phyloP scores from a whole-genome alignment of 352 stramenopile genomes.

The Lagenidium sp. region DNA sequence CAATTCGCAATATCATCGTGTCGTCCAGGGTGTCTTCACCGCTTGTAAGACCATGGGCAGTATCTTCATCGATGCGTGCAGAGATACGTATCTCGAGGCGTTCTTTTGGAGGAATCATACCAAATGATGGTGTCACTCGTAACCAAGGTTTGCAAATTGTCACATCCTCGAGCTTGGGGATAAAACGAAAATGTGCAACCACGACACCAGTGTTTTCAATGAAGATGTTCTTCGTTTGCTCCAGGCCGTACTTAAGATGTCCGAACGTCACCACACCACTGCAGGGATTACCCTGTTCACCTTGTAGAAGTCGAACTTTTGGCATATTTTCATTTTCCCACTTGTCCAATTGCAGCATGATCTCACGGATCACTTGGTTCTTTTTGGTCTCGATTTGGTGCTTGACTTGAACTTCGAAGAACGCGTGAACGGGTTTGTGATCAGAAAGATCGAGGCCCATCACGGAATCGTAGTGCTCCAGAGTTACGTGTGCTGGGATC shows the following conservation, averaged over 20 bases:
- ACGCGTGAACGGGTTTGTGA: slow-evolving; percentile 97
- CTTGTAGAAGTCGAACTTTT: slow-evolving; percentile 79
- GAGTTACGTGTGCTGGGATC: slow-evolving; percentile 28
- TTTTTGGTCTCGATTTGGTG: slow-evolving; percentile 90
- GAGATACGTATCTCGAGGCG: slow-evolving; percentile 88
- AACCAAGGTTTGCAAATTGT: slow-evolving; percentile 92
- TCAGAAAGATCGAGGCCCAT: slow-evolving; percentile 94
- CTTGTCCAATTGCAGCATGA: slow-evolving; percentile 93
- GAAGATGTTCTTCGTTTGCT: slow-evolving; percentile 50
- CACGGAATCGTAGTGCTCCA: slow-evolving; percentile 84
- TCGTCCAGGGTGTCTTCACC: slow-evolving; percentile 92
- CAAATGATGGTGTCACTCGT: slow-evolving; percentile 79
- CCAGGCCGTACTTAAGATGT: slow-evolving; percentile 48
- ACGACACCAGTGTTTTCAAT: slow-evolving; percentile 92
- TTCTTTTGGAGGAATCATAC: slow-evolving; percentile 80
- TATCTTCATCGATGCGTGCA: slow-evolving; percentile 84
- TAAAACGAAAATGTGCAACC: slow-evolving; percentile 93
- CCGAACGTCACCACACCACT: slow-evolving; percentile 57
- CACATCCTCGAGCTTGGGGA: slow-evolving; percentile 83
- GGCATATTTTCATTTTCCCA: slow-evolving; percentile 96
- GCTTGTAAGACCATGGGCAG: slow-evolving; percentile 85
- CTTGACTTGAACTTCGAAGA: slow-evolving; percentile 88
- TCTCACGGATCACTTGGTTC: slow-evolving; percentile 86
- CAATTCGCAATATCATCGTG: slow-evolving; percentile 94
- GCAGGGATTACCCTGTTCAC: slow-evolving; percentile 25